A percentile compares a stretch with the other conserved stretches of the same genome.
These are phyloP conservation scores for Globisporangium canariense DNA, from an alignment of 352 stramenopile genomes.

Conservation along the genomic window DNA sequence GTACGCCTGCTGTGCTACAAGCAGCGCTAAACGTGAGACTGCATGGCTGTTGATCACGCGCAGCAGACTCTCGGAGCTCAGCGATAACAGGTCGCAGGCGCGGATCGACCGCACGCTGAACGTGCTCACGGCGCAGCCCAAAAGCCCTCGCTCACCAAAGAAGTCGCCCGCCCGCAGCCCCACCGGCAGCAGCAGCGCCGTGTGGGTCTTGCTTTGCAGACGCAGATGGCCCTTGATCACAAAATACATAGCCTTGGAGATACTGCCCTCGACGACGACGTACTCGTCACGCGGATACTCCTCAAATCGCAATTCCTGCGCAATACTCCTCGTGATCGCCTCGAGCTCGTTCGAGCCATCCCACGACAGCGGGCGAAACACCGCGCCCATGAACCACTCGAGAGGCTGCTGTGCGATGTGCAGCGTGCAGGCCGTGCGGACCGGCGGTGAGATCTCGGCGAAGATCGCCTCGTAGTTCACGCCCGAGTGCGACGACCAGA, in stretches of 20 bases:
- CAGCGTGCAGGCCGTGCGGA: conserved; percentile 27
- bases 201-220: conserved; percentile 12
- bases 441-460: conserved; percentile 33
- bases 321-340: conserved; percentile 28
- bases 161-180: conserved; percentile 29
- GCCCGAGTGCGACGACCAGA: conserved; percentile 53
- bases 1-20: conserved; percentile 10
- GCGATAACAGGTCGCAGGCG: conserved; percentile 19
- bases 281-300: conserved; percentile 60
- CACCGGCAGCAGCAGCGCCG: conserved; percentile 2
- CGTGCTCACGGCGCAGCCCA: conserved; percentile 40
- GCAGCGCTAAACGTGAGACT: background rate
- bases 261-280: conserved; percentile 55
- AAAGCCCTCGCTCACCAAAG: conserved; percentile 59
- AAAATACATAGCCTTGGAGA: conserved; percentile 73
- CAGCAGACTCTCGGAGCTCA: conserved; percentile 15
- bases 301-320: conserved; percentile 52
- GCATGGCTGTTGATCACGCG: conserved; percentile 6
- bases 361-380: conserved; percentile 26
- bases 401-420: conserved; percentile 41
- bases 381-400: conserved; percentile 26
- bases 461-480: conserved; percentile 53
- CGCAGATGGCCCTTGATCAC: conserved; percentile 48
- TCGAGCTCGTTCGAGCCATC: conserved; percentile 20
- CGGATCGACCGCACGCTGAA: conserved; percentile 16